Conservation (phyloP, 1,284 basidiomycete species). For the Ceratobasidium sp. region DNA sequence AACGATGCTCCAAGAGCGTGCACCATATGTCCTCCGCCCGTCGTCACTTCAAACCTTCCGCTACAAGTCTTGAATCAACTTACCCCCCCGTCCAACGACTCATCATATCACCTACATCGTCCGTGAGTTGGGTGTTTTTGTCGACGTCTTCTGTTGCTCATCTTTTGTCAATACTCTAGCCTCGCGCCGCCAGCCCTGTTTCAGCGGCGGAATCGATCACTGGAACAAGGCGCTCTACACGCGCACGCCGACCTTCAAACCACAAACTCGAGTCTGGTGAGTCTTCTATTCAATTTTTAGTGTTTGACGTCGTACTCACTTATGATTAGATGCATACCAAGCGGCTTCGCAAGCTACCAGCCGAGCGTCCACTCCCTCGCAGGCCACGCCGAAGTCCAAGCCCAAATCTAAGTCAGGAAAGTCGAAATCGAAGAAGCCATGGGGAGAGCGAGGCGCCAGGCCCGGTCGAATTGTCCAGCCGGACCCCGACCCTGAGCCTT, state of each 20-base stretch:
- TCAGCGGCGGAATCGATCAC: neutral
- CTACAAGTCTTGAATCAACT: neutral
- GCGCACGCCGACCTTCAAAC: neutral
- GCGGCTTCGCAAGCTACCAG: neutral
- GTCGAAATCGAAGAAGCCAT: too few species aligned
- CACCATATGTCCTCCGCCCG: neutral
- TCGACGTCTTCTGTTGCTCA: neutral
- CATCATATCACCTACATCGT: neutral
- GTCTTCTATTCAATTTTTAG: neutral
- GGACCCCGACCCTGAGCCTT: neutral
- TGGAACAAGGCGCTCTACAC: neutral
- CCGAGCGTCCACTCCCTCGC: neutral
- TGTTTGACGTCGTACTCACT: neutral
- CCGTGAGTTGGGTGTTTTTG: neutral
- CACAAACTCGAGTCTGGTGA: neutral
- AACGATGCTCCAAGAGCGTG: too few species aligned
- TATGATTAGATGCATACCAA: neutral
- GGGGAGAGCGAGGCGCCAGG: slow-evolving; percentile 1
- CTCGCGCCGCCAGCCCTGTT: too few species aligned
- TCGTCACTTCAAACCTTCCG: neutral
- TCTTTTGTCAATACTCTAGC: neutral
- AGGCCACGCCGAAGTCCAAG: neutral
- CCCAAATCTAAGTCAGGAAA: neutral
- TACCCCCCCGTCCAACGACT: neutral
- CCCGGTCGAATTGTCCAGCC: slow-evolving; percentile 5